Evolutionary conservation across 495 filamentous ascomycete species (phyloP), one percentile per base, ranked within the genome.

Genomic region (Patellaria atrata): DNA sequence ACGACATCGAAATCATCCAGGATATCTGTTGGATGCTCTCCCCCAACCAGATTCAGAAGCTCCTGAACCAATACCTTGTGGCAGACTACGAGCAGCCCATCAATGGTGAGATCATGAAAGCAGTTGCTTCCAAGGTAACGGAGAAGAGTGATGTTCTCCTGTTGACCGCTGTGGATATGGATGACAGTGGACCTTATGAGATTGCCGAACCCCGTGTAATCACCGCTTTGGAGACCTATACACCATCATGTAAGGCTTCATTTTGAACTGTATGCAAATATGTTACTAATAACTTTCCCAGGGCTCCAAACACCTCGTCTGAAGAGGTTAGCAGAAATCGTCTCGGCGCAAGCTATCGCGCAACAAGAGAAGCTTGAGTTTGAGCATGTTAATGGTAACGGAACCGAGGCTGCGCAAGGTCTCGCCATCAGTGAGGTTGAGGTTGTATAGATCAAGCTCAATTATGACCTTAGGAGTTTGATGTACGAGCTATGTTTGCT

Each of bases 11-110:
- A 58, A 99, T 99, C 46, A 99, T 99, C 40, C 91, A 99, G 64
- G 91, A 99, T 54, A 99, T 99, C 41, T 99, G 91, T 67, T 99
- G 91, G 91, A 96, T 96, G 89, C 76, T 99, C 24, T 94, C 89
- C 0, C 86, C 91, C 12, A 96, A 93, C 55, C 91, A 99, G 56
- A 99, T 99, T 35, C 91, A 99, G 52, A 99, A 99, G 61, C 70
- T 99, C 9, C 64, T 99, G 41, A 99, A 99, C 58, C 91, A 96
- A 53, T 99, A 99, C 51, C 75, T 99, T 26, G 87, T 96, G 14
- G 91, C 91, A 14, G 91, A 99, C 60, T 99, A 99, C 56, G 91
- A 99, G 58, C 87, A 94, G 57, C 91, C 91, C 21, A 99, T 99
- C 57, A 96, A 99, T 42, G 87, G 87, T 51, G 91, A 99, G 50